Percentiles rank a stretch among this genome's conserved stretches.
Evolutionary conservation across 2,329 filamentous ascomycete genomes (phyloP).

Genomic region (Cytospora schulzeri): DNA sequence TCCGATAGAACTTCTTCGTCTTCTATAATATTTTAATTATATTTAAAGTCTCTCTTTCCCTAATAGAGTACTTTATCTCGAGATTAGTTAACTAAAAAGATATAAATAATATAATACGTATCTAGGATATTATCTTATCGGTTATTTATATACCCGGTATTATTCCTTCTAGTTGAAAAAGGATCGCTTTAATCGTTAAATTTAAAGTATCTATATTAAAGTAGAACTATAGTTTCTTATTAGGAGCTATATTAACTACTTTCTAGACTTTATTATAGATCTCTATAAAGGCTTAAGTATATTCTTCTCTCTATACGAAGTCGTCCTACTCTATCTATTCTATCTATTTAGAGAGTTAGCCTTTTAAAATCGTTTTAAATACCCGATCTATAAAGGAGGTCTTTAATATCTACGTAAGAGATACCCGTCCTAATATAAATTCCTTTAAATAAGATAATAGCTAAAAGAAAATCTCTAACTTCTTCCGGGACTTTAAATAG

Average conservation of each 20-base stretch:
- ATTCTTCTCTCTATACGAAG: background rate
- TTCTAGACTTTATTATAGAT: background rate
- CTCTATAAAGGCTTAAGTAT: background rate
- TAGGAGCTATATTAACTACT: background rate
- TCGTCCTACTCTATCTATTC: background rate
- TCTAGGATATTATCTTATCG: background rate
- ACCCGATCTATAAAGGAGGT: background rate
- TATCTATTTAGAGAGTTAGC: background rate
- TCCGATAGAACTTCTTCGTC: background rate
- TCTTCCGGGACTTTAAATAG: background rate
- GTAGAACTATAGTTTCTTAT: background rate
- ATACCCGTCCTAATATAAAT: background rate
- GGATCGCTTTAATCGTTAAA: too few species aligned
- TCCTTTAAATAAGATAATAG: background rate
- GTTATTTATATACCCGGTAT: background rate
- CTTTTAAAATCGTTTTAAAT: background rate
- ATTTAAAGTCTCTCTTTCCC: background rate
- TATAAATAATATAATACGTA: background rate
- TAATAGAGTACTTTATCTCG: background rate
- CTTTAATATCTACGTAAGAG: background rate
- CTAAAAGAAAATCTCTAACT: background rate
- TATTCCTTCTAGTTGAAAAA: background rate
- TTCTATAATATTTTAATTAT: background rate
- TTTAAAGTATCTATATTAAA: background rate
- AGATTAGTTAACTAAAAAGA: background rate